Base-by-base conservation (phyloP, 1,284 basidiomycete species). In the Sutorius eximius region DNA sequence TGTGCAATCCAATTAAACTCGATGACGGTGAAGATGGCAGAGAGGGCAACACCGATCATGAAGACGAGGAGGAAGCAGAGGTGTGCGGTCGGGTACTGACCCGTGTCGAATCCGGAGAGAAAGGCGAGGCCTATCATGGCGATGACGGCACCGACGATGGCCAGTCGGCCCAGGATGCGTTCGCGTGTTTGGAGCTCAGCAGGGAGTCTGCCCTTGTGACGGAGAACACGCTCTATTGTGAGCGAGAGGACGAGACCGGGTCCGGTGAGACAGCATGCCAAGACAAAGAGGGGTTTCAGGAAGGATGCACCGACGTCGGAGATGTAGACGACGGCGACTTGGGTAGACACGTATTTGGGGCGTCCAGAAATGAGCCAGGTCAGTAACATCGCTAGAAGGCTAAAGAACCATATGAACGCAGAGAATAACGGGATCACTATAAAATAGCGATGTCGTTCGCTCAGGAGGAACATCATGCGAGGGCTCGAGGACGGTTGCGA, bases 261-360 rank as follows among this genome's bases (percentile, higher is more conserved):
- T 1, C 78, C 83, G 3, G 87, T 88, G 53, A 88, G 77, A 36
- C 74, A 72, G 61, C 81, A 83, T 15, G 82, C 82, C 9, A 76
- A 72, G 42, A 90, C 73, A 64, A 91, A 91, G 30, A 91, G 75
- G 7, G 88, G 88, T 65, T 90, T 89, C 33, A 91, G 72, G 43
- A 78, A 75, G 60, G 79, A 79, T 22, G 87, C 88, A 20, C 85
- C 88, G 33, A 90, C 71, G 63, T 90, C 87, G 22, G 86, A 89
- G 48, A 90, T 89, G 68, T 86, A 89, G 12, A 83, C 82, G 50
- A 90, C 82, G 5, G 67, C 72, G 34, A 80, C 80, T 33, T 83
- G 78, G 68, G 74, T 68, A 20, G 77, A 73, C 5, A 74, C 71
- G 59, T 82, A 83, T 55, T 74, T 72, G 10, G 79, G 82, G 22